Evolutionary conservation across 345 rosid genomes (phyloP), one percentile per base, ranked within the genome.

Genomic region (Eucalyptus marginata): DNA sequence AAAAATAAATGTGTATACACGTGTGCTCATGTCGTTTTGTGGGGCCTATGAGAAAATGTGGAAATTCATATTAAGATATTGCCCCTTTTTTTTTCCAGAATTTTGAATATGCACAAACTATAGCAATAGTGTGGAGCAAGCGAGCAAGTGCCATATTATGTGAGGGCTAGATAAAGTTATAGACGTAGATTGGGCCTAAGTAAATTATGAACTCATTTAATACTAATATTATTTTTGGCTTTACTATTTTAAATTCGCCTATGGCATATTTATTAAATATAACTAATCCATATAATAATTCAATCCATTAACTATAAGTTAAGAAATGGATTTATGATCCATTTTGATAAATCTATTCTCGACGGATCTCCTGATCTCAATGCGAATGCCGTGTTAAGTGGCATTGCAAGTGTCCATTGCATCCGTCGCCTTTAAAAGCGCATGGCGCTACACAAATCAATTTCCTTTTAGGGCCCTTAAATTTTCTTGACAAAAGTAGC

Each of bases 181-280:
- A 56, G 13, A 56, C 9, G 12, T 24, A 13, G 0, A 9, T 56
- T 10, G 6, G 5, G 1, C 10, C 3, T 10, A 56, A 56, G 5
- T 10, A 56, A 56, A 56, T 56, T 56, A 22, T 56, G 29, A 56
- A 56, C 13, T 56, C 29, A 56, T 56, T 24, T 56, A 56, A 22
- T 0, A 56, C 0, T 1, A 9, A 56, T 56, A 24, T 56, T 56
- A 56, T 56, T 22, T 56, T 56, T 22, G 62, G 12, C 6, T 56
- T 24, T 56, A 56, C 6, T 24, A 56, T 24, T 56, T 22, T 56
- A 56, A 56, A 56, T 24, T 56, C 0, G 0, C 10, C 29, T 56
- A 24, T 56, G 62, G 6, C 13, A 22, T 0, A 52, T 52, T 52
- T 52, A 18, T 20, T 18, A 52, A 52, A 52, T 52, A 52, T 18